Evolutionary conservation across 176 grass and related monocot genomes (phyloP).

Genomic region (Canna indica): DNA sequence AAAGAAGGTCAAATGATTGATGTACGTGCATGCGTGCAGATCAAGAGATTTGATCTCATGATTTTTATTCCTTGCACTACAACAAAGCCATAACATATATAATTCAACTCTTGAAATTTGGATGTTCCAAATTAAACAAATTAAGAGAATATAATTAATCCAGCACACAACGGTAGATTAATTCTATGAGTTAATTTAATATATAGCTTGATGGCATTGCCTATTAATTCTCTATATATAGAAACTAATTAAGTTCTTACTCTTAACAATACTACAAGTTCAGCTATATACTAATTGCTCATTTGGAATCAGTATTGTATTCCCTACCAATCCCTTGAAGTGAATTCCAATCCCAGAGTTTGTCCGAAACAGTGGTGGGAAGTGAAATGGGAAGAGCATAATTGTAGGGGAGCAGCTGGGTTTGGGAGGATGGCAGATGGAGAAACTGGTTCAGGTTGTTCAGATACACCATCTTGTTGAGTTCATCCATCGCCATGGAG

Average conservation of each 20-base stretch:
- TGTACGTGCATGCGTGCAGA: neutral
- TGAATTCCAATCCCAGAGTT: slow-evolving; percentile 83
- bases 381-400: slow-evolving; percentile 29
- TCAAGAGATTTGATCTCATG: neutral
- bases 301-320: slow-evolving; percentile 69
- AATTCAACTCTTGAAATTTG: too few relatives aligned
- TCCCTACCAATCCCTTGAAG: slow-evolving; percentile 46
- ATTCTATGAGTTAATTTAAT: too few relatives aligned
- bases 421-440: slow-evolving; percentile 13
- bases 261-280: neutral
- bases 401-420: slow-evolving; percentile 18
- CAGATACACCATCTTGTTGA: slow-evolving; percentile 47
- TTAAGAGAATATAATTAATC: too few relatives aligned
- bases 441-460: slow-evolving; percentile 28
- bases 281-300: neutral
- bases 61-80: too few relatives aligned
- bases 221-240: too few relatives aligned
- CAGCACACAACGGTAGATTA: too few relatives aligned
- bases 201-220: too few relatives aligned
- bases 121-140: too few relatives aligned
- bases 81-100: too few relatives aligned
- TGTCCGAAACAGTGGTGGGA: slow-evolving; percentile 52
- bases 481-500: slow-evolving; percentile 60
- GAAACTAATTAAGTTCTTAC: neutral
- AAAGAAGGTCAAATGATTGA: neutral